Evolutionary conservation across 1,284 basidiomycete species (phyloP), one percentile per base, ranked within the genome.

Genomic region (Ganoderma lucidum): DNA sequence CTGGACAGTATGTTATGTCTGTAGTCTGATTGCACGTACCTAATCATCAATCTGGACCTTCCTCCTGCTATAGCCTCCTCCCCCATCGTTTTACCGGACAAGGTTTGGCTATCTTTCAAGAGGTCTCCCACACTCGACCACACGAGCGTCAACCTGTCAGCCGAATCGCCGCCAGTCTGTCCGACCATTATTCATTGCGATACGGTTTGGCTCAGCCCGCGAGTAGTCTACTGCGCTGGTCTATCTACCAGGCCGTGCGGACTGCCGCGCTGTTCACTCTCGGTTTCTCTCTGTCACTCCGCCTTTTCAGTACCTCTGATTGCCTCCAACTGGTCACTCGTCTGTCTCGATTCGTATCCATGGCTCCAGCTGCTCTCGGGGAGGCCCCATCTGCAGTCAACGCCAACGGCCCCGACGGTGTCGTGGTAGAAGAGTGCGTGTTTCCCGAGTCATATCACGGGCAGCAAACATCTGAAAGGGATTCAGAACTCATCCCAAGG

Each of bases 91-190:
- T 19, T 32, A 19, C 15, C 6, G 30, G 28, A 23, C 56, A 59
- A 35, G 30, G 55, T 19, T 56, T 19, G 17, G 35, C 56, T 37
- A 58, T 58, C 56, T n/a, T 35, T 39, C n/a, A 3, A 39, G 15
- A 37, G 37, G 56, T n/a, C 56, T 59, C 53, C 53, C 56, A 59
- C 56, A 39, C 35, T 59, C 56, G 2, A 59, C 56, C 56, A 12
- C 56, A 59, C n/a, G 35, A 2, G 35, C 56, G 56, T n/a, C 56
- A n/a, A n/a, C 35, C 32, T 59, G 56, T 59, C 56, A 59, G 14
- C 55, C 32, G 35, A 39, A 17, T 32, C 19, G 56, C 17, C 10
- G 55, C 53, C 53, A 32, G 30, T 5, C 28, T 15, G 53, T 15
- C 55, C 56, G 32, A 59, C 35, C 35, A 35, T n/a, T 35, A 19